Percentiles rank a stretch among this genome's conserved stretches.
Conservation (phyloP, 2,329 filamentous ascomycete genomes). For the Apiospora pterosperma region DNA sequence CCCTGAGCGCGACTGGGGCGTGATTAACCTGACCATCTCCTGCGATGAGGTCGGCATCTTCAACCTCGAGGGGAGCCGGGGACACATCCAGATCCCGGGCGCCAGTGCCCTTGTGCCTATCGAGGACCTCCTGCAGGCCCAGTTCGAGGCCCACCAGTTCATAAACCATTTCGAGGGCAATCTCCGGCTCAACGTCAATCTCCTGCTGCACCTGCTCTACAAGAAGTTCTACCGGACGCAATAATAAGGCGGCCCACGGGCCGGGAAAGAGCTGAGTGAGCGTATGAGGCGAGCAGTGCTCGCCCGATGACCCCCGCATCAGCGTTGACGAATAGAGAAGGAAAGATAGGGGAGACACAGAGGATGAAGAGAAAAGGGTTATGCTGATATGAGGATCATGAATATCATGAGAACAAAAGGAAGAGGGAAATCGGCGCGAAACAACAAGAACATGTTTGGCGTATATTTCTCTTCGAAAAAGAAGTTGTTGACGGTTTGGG, state of each 20-base stretch:
- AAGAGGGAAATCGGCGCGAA: not conserved
- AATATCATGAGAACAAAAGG: not conserved
- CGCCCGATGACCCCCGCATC: not conserved
- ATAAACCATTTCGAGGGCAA: conserved; percentile 88
- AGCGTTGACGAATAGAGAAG: not conserved
- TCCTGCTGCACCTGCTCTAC: conserved; percentile 94
- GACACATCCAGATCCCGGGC: conserved; percentile 93
- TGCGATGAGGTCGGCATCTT: conserved; percentile 95
- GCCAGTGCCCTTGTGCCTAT: conserved; percentile 85
- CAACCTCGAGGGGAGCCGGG: conserved; percentile 83
- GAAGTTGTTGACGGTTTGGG: not conserved
- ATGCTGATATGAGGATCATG: not conserved
- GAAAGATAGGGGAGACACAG: not conserved
- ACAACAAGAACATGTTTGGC: not conserved
- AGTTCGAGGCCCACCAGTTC: conserved; percentile 96
- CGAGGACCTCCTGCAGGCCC: conserved; percentile 90
- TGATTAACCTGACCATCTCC: conserved; percentile 89
- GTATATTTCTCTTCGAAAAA: not conserved
- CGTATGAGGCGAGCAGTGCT: not conserved
- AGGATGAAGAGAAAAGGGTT: not conserved
- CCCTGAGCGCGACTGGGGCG: conserved; percentile 78
- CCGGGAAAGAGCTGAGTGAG: not conserved
- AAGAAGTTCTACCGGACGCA: conserved; percentile 93
- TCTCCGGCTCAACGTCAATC: conserved; percentile 89
- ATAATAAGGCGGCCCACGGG: conserved; percentile 30